These are phyloP conservation scores for Torulaspora globosa DNA, from an alignment of 1,139 yeast genomes.

Conservation along the genomic window DNA sequence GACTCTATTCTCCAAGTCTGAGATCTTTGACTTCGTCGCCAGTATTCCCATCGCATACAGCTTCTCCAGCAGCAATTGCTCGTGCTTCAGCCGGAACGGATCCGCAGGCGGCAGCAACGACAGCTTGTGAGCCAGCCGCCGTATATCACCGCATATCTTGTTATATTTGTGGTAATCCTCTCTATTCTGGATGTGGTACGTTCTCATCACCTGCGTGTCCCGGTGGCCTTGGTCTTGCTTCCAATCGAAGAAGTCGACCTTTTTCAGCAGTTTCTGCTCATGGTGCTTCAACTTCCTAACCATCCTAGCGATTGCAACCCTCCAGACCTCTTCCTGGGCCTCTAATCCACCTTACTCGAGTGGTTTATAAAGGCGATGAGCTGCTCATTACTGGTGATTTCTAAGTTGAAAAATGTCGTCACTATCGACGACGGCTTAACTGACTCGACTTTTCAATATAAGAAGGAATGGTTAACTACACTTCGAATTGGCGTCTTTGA, in stretches of 20 bases:
- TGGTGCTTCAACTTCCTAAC: constrained; percentile 90
- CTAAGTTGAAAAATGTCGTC: constrained; percentile 1
- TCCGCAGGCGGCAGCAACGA: constrained; percentile 83
- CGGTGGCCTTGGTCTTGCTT: constrained; percentile 94
- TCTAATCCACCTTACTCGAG: too few species aligned
- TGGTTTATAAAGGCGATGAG: constrained; percentile 5
- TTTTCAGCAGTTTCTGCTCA: constrained; percentile 89
- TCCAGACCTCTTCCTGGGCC: neutral
- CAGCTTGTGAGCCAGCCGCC: constrained; percentile 80
- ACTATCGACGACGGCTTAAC: neutral
- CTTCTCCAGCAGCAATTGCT: constrained; percentile 79
- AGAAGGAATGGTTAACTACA: neutral
- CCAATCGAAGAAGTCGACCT: constrained; percentile 97
- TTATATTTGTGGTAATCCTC: constrained; percentile 95
- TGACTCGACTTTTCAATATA: neutral
- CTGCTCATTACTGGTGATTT: neutral
- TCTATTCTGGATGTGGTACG: constrained; percentile 87
- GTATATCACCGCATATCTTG: constrained; percentile 82
- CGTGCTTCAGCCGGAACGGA: constrained; percentile 81
- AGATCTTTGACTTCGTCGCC: constrained; percentile 80
- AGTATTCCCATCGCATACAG: constrained; percentile 83
- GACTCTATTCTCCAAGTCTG: constrained; percentile 85
- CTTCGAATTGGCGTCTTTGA: neutral
- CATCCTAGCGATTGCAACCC: constrained; percentile 44
- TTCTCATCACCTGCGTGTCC: constrained; percentile 91